Evolutionary conservation across 768 basidiomycete genomes (phyloP).

Genomic region (Hirschioporus abietinus): DNA sequence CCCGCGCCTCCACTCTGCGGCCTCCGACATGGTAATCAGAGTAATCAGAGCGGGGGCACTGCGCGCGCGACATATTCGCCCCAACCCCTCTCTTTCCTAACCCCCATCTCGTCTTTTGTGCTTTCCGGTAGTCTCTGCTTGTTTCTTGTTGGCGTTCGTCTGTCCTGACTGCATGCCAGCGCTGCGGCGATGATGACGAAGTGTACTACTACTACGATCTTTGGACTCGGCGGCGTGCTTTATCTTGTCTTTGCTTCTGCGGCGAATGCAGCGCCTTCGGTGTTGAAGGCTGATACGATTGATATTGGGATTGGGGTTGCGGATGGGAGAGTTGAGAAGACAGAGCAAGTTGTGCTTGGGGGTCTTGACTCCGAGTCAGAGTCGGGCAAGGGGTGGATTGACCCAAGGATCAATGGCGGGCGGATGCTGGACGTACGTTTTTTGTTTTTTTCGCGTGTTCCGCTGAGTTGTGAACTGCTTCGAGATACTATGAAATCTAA

Average conservation of each 20-base stretch:
- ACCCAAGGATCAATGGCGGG: constrained; percentile 72
- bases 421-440: constrained; percentile 66
- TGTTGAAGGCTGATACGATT: not conserved
- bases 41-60: not conserved
- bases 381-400: constrained; percentile 39
- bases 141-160: not conserved
- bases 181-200: not conserved
- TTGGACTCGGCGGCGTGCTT: not conserved
- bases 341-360: not conserved
- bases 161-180: not conserved
- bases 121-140: not conserved
- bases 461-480: constrained; percentile 6
- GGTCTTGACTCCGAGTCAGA: not conserved
- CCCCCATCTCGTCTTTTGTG: not conserved
- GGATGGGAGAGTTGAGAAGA: not conserved
- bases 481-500: not conserved
- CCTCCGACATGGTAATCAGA: not conserved
- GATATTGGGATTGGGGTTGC: not conserved
- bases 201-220: not conserved
- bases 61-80: not conserved
- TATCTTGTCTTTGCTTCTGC: not conserved
- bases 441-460: no score
- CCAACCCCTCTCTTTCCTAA: not conserved
- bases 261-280: not conserved
- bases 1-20: not conserved